Conservation (phyloP, 805 yeast species). For the Ogataea pilisensis region DNA sequence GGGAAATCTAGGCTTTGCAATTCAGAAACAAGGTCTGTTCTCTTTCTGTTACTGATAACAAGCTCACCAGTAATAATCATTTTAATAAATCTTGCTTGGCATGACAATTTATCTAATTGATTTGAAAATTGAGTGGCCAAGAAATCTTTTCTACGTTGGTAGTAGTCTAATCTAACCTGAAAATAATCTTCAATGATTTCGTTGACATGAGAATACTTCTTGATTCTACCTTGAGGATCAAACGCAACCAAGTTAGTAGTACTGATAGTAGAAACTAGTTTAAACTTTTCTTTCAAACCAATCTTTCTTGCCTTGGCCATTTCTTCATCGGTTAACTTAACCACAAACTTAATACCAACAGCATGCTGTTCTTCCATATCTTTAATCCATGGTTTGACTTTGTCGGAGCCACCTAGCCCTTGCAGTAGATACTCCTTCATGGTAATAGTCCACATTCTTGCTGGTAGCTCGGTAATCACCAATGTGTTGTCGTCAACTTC, state of each 20-base stretch:
- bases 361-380: slow-evolving; percentile 96
- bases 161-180: slow-evolving; percentile 79
- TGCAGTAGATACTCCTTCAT: slow-evolving; percentile 79
- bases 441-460: slow-evolving; percentile 86
- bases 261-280: slow-evolving; percentile 62
- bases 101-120: slow-evolving; percentile 67
- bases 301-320: slow-evolving; percentile 72
- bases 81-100: slow-evolving; percentile 89
- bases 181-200: slow-evolving; percentile 84
- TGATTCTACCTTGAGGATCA: slow-evolving; percentile 83
- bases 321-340: slow-evolving; percentile 71
- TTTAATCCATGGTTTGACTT: slow-evolving; percentile 77
- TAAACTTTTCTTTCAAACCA: slow-evolving; percentile 84
- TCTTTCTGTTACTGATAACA: slow-evolving; percentile 69
- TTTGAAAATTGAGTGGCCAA: slow-evolving; percentile 65
- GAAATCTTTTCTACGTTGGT: slow-evolving; percentile 86
- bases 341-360: slow-evolving; percentile 69
- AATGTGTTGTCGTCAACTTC: slow-evolving; percentile 74
- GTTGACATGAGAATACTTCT: slow-evolving; percentile 68
- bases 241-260: slow-evolving; percentile 93
- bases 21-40: slow-evolving; percentile 57
- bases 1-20: slow-evolving; percentile 68
- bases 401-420: slow-evolving; percentile 75
- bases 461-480: slow-evolving; percentile 90
- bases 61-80: slow-evolving; percentile 77